These are phyloP conservation scores for Pseudogymnoascus sp. DNA, from an alignment of 2,329 filamentous ascomycete genomes.

Conservation along the genomic window DNA sequence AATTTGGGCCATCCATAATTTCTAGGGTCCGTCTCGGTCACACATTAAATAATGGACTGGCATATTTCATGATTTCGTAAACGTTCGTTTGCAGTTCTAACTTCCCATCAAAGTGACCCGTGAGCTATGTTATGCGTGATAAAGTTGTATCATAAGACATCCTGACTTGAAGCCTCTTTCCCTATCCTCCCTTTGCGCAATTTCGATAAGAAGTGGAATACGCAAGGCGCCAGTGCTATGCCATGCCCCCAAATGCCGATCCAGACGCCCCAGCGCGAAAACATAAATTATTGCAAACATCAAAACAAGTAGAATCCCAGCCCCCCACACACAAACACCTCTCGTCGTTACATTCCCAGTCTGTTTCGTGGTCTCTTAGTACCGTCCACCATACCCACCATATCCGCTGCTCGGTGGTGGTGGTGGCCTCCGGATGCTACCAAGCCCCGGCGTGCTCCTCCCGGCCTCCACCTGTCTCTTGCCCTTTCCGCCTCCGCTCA, in stretches of 20 bases:
- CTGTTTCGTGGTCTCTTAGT: neutral
- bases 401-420: constrained; percentile 1
- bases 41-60: neutral
- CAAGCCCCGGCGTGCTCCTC: constrained; percentile 11
- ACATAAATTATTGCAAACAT: constrained; percentile 2
- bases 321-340: neutral
- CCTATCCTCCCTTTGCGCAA: neutral
- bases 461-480: constrained; percentile 17
- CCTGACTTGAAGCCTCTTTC: neutral
- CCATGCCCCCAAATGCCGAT: neutral
- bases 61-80: constrained; percentile 7
- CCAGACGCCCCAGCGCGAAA: neutral
- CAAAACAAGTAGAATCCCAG: neutral
- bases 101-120: neutral
- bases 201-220: neutral
- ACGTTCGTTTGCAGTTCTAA: neutral
- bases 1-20: constrained; percentile 9
- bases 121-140: constrained; percentile 7
- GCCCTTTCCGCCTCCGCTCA: constrained; percentile 16
- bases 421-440: neutral
- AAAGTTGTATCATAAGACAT: neutral
- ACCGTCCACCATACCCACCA: neutral
- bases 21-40: constrained; percentile 6
- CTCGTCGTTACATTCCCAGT: neutral
- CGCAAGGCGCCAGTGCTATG: constrained; percentile 2